Evolutionary conservation across 106 monocot genomes (phyloP).

Genomic region (Phalaenopsis aphrodite): DNA sequence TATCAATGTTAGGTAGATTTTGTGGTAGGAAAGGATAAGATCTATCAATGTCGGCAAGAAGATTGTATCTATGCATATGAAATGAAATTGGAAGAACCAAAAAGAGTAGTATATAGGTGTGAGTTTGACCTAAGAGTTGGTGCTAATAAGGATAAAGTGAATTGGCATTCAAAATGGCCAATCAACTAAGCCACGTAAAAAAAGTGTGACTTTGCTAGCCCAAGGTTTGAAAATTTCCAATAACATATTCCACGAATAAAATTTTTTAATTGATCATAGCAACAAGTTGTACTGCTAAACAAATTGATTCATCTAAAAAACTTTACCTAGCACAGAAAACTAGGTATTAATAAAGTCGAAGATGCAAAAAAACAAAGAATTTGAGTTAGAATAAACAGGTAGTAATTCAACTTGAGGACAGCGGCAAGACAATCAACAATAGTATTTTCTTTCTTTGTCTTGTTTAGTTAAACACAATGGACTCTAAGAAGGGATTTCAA

Average conservation of each 20-base stretch:
- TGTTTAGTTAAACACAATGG: too few species aligned
- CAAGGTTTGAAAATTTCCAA: neutral
- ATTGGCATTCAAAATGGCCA: neutral
- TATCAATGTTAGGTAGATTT: too few species aligned
- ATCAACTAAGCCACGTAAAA: neutral
- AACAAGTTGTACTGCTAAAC: neutral
- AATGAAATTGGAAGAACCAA: too few species aligned
- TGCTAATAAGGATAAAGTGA: neutral
- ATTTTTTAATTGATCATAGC: neutral
- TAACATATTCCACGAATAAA: neutral
- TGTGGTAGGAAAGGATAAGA: too few species aligned
- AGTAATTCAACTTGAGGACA: neutral
- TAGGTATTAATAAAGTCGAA: neutral
- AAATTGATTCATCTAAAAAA: neutral
- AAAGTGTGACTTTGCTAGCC: too few species aligned
- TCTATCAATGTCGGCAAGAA: too few species aligned
- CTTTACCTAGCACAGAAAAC: neutral
- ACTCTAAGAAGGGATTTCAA: neutral
- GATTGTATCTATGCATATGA: too few species aligned
- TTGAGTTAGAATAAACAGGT: neutral
- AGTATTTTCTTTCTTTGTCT: too few species aligned
- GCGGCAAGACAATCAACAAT: too few species aligned
- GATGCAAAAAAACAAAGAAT: neutral
- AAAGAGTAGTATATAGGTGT: too few species aligned
- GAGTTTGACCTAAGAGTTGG: too few species aligned